Conservation (phyloP, 2,329 filamentous ascomycete species). For the Penicillium freii region DNA sequence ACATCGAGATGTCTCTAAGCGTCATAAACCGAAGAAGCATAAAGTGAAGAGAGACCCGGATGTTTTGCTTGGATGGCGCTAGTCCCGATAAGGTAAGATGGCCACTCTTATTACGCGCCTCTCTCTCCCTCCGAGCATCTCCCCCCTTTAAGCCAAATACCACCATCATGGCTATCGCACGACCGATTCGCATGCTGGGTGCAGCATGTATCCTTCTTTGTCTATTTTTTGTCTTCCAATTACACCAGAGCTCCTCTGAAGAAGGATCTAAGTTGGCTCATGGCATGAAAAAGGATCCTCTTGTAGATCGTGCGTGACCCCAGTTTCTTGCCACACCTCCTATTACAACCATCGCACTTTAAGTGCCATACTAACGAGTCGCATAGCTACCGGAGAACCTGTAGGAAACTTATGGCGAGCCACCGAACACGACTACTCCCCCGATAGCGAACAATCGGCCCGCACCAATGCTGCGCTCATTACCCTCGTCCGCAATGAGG, state of each 20-base stretch:
- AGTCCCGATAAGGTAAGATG: constrained; percentile 28
- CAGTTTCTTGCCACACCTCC: constrained; percentile 12
- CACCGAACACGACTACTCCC: constrained; percentile 72
- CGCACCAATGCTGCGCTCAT: constrained; percentile 93
- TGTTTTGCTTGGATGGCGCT: constrained; percentile 21
- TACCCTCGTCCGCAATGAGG: constrained; percentile 87
- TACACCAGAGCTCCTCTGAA: constrained; percentile 58
- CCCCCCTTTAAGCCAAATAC: constrained; percentile 24
- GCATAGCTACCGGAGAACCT: constrained; percentile 76
- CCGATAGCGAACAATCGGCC: constrained; percentile 69
- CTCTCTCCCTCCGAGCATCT: constrained; percentile 14
- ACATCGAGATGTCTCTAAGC: neutral
- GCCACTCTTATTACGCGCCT: constrained; percentile 13
- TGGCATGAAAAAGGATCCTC: constrained; percentile 75
- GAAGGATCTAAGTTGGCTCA: constrained; percentile 48
- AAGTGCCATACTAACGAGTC: constrained; percentile 16
- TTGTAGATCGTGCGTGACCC: constrained; percentile 70
- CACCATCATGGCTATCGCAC: constrained; percentile 72
- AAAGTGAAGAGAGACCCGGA: constrained; percentile 5
- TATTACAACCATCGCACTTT: neutral
- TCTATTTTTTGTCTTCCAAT: constrained; percentile 74
- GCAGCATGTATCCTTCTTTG: constrained; percentile 69
- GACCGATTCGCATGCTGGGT: constrained; percentile 76
- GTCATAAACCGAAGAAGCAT: neutral
- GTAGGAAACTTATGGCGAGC: constrained; percentile 71